Evolutionary conservation across 2,329 filamentous ascomycete species (phyloP).

Genomic region (Zopfia rhizophila): DNA sequence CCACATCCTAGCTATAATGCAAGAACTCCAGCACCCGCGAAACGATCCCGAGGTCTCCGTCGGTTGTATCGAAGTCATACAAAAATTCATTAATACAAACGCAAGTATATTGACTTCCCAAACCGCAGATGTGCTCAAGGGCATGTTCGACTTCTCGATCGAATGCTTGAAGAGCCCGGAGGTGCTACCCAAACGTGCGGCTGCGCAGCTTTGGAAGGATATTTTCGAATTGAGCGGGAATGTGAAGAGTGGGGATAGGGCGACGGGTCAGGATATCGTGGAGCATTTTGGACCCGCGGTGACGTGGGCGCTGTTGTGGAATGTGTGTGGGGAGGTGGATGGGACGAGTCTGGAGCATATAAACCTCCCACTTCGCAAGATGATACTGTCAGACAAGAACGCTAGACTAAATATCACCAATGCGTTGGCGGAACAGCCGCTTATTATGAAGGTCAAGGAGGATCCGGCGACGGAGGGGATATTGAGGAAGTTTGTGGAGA

Average conservation of each 20-base stretch:
- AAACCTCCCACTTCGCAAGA: constrained; percentile 41
- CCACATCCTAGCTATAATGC: constrained; percentile 72
- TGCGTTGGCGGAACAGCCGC: constrained; percentile 40
- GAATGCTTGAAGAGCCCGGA: constrained; percentile 76
- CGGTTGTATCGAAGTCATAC: constrained; percentile 77
- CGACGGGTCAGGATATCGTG: constrained; percentile 47
- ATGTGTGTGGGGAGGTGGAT: constrained; percentile 50
- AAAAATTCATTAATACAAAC: constrained; percentile 70
- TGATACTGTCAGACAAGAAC: constrained; percentile 44
- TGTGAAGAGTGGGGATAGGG: constrained; percentile 38
- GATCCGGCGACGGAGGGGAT: constrained; percentile 40
- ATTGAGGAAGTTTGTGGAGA: constrained; percentile 48
- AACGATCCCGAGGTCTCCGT: constrained; percentile 78
- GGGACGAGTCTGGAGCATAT: constrained; percentile 47
- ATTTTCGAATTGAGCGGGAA: constrained; percentile 46
- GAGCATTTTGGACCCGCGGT: constrained; percentile 45
- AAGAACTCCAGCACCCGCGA: constrained; percentile 69
- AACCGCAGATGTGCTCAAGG: constrained; percentile 67
- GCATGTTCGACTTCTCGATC: constrained; percentile 77
- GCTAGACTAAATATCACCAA: constrained; percentile 42
- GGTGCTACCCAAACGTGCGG: constrained; percentile 77
- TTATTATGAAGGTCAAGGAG: constrained; percentile 41
- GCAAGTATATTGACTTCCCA: constrained; percentile 71
- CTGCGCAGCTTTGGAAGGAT: constrained; percentile 76
- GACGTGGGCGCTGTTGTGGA: constrained; percentile 43